Evolutionary conservation across 208 protist genomes (phyloP).

Genomic region (Entamoeba invadens): DNA sequence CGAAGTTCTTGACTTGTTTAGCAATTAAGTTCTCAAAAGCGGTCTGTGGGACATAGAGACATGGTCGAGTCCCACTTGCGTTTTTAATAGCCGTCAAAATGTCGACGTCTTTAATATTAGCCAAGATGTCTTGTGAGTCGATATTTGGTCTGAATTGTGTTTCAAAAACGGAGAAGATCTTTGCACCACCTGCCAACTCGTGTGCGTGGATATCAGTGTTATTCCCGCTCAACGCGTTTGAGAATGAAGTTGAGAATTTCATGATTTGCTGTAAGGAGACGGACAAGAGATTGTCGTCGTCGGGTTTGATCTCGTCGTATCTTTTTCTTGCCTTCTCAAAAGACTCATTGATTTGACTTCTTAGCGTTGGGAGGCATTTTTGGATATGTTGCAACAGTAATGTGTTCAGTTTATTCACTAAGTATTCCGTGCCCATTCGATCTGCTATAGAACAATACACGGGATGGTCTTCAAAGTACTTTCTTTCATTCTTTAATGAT

Average conservation of each 20-base stretch:
- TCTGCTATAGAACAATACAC: background rate
- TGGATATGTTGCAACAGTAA: constrained; percentile 28
- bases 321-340: background rate
- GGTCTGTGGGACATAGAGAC: constrained; percentile 13
- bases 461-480: background rate
- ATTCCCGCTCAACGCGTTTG: background rate
- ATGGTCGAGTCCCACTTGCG: constrained; percentile 4
- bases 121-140: background rate
- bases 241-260: background rate
- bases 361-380: constrained; percentile 14
- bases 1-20: background rate
- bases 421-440: constrained; percentile 11
- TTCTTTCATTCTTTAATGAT: constrained; percentile 20
- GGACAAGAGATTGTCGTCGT: background rate
- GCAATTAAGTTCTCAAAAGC: constrained; percentile 21
- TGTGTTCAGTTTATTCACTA: constrained; percentile 24
- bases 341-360: background rate
- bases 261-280: background rate
- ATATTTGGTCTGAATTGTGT: background rate
- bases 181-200: constrained; percentile 24
- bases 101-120: constrained; percentile 5
- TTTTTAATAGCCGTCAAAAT: constrained; percentile 21
- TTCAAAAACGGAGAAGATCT: constrained; percentile 22
- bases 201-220: background rate
- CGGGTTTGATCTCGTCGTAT: background rate